Evolutionary conservation across 2,329 filamentous ascomycete genomes (phyloP), one percentile per base, ranked within the genome.

Genomic region (Leptographium lundbergii): DNA sequence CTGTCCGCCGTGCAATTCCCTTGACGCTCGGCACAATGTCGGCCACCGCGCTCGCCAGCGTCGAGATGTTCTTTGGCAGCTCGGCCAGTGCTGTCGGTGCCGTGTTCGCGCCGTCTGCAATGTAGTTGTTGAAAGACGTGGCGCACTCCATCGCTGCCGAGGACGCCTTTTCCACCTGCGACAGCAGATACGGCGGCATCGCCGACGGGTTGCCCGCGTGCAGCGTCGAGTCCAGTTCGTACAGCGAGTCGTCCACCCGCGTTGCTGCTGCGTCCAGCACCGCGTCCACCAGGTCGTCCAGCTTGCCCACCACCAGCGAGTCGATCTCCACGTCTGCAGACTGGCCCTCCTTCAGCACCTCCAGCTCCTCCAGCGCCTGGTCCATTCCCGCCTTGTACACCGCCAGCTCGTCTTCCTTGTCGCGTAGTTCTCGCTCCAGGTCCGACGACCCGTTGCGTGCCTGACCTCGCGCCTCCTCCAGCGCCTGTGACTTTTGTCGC

Each of bases 381-480:
- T 99, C 94, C 89, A 99, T 95, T 67, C 91, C 91, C 53, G 91
- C 90, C 75, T 96, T 96, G 81, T 96, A 96, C 54, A 97, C 91
- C 73, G 97, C 94, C 29, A 99, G 84, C 73, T 99, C 94, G 67
- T 96, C 91, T 69, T 99, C 94, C 77, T 96, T 97, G 63, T 97
- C 94, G 54, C 87, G 87, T 36, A 99, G 79, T 57, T 89, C 80
- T 62, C 86, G 82, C 70, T 96, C 91, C 25, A 96, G 84, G 68
- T 97, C 94, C 0, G 87, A 87, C 70, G 87, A 88, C 50, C 89
- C 88, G 63, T 95, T 89, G 29, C 85, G 82, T 57, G 89, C 79
- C 71, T 87, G 90, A 68, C 84, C 78, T 59, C 91, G 87, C 47
- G 89, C 77, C 34, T 96, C 91, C 32, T 96, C 91, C 51, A 99